A percentile compares a stretch with the other conserved stretches of the same genome.
Evolutionary conservation across 305 asterid species (phyloP).

Genomic region (Ajuga reptans): DNA sequence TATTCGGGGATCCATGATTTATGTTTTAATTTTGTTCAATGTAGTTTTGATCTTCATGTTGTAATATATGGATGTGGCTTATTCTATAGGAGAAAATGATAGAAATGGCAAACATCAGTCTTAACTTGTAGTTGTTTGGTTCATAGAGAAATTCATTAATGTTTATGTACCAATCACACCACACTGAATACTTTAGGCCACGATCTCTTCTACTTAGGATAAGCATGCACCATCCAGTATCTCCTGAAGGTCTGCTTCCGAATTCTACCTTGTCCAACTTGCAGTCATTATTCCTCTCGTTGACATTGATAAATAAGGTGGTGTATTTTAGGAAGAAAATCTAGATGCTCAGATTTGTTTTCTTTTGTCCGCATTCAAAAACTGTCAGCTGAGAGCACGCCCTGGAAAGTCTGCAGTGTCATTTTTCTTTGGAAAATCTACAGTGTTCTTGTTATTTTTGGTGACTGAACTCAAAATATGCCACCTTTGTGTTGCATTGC

Average conservation of each 20-base stretch:
- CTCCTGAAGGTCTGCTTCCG: neutral
- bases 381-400: neutral
- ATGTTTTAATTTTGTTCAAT: neutral
- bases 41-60: neutral
- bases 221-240: neutral
- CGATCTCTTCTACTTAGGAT: neutral
- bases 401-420: neutral
- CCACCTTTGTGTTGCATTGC: slow-evolving; percentile 6
- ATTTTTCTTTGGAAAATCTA: neutral
- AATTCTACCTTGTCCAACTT: slow-evolving; percentile 1
- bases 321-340: neutral
- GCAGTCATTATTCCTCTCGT: neutral
- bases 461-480: neutral
- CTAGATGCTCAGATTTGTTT: neutral
- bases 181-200: neutral
- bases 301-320: neutral
- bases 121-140: neutral
- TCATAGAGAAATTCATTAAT: neutral
- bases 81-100: neutral
- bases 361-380: neutral
- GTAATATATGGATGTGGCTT: neutral
- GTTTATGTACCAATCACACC: neutral
- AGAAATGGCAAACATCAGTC: neutral
- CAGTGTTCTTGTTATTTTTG: slow-evolving; percentile 6
- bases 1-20: neutral